Evolutionary conservation across 228 moss, liverwort and hornwort species (phyloP), one percentile per base, ranked within the genome.

Genomic region (Sphagnum fallax): DNA sequence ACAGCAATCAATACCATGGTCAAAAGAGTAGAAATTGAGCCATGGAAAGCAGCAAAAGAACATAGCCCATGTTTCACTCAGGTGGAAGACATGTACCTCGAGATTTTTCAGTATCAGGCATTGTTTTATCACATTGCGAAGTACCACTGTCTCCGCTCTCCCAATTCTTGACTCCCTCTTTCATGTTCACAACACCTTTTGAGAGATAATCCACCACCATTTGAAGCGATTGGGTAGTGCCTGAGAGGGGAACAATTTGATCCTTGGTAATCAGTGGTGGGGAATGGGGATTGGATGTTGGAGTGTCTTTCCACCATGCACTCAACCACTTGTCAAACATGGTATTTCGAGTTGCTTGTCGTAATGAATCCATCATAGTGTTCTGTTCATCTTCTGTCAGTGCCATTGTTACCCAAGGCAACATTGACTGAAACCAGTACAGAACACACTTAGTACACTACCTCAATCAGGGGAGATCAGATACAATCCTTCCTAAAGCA

Each of bases 241-340:
- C 93, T 52, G 89, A 86, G n/a, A 81, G 85, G 4, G 89, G 89
- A 60, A 77, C 72, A 9, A 7, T 8, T 18, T 18, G 32, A n/a
- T 76, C 62, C 15, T 66, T 67, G 8, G 72, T 53, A 11, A 71
- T 13, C 65, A 72, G 52, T 47, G 53, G 64, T 9, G 66, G 57
- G 49, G 73, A 60, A 16, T 79, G 73, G 8, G 73, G 67, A 50
- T 60, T 72, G 16, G 79, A 74, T 50, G 75, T 74, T 71, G 89
- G 88, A 52, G 83, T 79, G 66, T 90, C 93, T 74, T 91, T 93
- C 97, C 97, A 98, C 97, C 97, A 98, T 47, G 97, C 97, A 68
- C 92, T 89, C 69, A 98, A 84, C 97, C 97, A 98, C 77, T 98
- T 85, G 67, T 98, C 93, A 74, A 98, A 98, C 97, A 93, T 98